These are phyloP conservation scores for Ogataea hybrid DNA, from an alignment of 1,139 yeast genomes.

Conservation along the genomic window DNA sequence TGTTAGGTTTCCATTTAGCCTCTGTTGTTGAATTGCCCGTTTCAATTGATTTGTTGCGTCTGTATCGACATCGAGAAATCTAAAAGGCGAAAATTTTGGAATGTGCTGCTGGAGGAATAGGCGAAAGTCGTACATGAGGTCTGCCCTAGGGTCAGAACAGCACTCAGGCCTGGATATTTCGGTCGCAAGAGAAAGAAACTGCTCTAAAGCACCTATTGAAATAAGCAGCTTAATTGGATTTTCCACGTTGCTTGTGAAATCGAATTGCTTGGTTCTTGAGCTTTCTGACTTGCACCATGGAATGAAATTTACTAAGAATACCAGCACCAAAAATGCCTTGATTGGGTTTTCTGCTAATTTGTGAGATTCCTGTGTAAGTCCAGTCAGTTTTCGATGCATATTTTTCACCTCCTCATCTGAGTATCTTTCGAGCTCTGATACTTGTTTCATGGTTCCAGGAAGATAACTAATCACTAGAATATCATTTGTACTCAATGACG, in stretches of 20 bases:
- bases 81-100: slow-evolving; percentile 51
- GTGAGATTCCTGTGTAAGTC: no score
- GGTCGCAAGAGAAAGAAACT: slow-evolving; percentile 66
- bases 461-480: slow-evolving; percentile 32
- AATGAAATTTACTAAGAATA: slow-evolving; percentile 63
- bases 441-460: slow-evolving; percentile 55
- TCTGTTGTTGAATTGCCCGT: slow-evolving; percentile 25
- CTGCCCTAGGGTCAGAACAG: slow-evolving; percentile 13
- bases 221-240: slow-evolving; percentile 51
- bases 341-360: slow-evolving; percentile 52
- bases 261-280: slow-evolving; percentile 36
- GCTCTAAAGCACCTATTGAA: slow-evolving; percentile 78
- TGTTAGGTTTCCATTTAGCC: slow-evolving; percentile 14
- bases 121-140: slow-evolving; percentile 61
- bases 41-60: slow-evolving; percentile 30
- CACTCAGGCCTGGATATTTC: slow-evolving; percentile 49
- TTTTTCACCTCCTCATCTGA: slow-evolving; percentile 38
- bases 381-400: no score
- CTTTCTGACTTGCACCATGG: slow-evolving; percentile 62
- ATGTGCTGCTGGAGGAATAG: slow-evolving; percentile 63
- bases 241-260: slow-evolving; percentile 45
- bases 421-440: slow-evolving; percentile 35
- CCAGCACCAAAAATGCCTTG: slow-evolving; percentile 55
- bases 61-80: slow-evolving; percentile 41
- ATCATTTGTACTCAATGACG: slow-evolving; percentile 56